Evolutionary conservation across 768 basidiomycete species (phyloP), one percentile per base, ranked within the genome.

Genomic region (Mycena rebaudengoi): DNA sequence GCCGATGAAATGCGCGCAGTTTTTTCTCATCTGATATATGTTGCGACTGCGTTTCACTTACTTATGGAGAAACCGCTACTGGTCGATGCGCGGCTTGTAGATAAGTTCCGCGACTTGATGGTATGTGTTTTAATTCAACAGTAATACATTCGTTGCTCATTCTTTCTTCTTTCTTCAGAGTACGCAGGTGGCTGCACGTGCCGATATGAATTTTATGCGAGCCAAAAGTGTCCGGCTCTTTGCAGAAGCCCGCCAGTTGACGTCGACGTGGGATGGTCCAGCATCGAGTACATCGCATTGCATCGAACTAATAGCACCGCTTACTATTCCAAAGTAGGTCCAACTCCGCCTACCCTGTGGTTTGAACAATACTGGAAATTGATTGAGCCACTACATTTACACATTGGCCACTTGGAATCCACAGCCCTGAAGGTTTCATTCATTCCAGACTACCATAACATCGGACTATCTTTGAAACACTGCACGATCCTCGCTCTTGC

Each of bases 341-440:
- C 41, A 32, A 52, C 26, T 14, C 53, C 66, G 20, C 37, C 59
- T 7, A n/a, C 48, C 6, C n/a, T n/a, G n/a, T 68, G 66, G 66
- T 64, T 64, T 44, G 48, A 68, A 37, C 20, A 61, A 46, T 68
- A 68, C 26, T 68, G 66, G 66, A 60, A 48, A 32, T 25, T 61
- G 10, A 37, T 68, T 16, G 66, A 68, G 28, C 46, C 41, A 29
- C 28, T 68, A 8, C 32, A 61, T 40, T 21, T 33, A 3, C 60
- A 64, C 32, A 18, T 68, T 25, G 66, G 59, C 2, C 2, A 40
- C n/a, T 45, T 68, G 4, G 35, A 53, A 29, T 48, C 54, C 35
- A 37, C 45, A 7, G 39, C 50, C 13, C 14, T 68, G 7, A 62
- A 62, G 12, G 43, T 57, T 3, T 68, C 66, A 1, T 68, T 68